Base-by-base conservation (phyloP, 164 flowering plant genomes). In the Stephania yunnanensis region DNA sequence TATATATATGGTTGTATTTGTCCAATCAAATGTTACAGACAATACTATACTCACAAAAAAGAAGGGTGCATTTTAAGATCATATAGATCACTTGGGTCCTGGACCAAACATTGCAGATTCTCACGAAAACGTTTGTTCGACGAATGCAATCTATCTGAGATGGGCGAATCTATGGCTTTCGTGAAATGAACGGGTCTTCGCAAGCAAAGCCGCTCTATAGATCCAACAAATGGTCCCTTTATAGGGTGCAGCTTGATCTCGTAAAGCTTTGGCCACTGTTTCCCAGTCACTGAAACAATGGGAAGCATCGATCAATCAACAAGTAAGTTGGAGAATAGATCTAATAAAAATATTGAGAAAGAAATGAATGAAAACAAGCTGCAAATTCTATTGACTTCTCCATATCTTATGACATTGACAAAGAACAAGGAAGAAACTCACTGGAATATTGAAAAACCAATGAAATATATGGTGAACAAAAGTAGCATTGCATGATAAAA, bases 201-300 rank as follows among this genome's bases (percentile, higher is more conserved):
- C 52, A 79, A 17, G 83, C 96, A 91, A 10, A 86, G 78, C 53
- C 77, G 73, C 79, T 84, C 81, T 17, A 89, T 83, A 5, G 45
- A 67, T 68, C 81, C 83, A 5, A 75, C 25, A 36, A 73, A 30
- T 1, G 74, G 80, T n/a, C 72, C 79, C 69, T 72, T 78, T 55
- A 79, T 19, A 4, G 87, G 90, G 5, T 82, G 88, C 77, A 90
- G 42, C 85, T 86, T 87, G 73, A 93, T 93, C 82, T 93, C 95
- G 72, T 87, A 93, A 46, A 93, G 89, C 86, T 89, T 92, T 17
- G 98, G 98, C 98, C 98, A 93, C 6, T 80, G 75, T 74, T 93
- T 93, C 61, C 98, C 98, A 2, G 98, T 93, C 79, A 93, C 98
- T 93, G 88, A 64, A 73, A 46, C 68, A 31, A 13, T 78, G 53